phyloP scores from a whole-genome alignment of 2,329 filamentous ascomycete genomes.

The Stenocarpella maydis region DNA sequence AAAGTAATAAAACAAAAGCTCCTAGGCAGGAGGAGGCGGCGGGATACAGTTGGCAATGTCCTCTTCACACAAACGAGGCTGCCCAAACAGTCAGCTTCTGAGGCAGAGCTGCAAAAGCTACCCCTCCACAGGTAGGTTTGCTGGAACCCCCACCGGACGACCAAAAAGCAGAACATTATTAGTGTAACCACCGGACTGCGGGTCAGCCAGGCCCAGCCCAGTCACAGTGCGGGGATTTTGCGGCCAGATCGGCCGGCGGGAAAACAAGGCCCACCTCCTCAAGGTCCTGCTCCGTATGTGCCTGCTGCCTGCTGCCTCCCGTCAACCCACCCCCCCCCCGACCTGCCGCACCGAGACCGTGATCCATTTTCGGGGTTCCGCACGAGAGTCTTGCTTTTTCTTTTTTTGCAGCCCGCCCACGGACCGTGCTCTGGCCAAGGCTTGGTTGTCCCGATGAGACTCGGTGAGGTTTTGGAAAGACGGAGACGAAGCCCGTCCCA shows the following conservation, averaged over 20 bases:
- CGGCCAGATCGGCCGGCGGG: neutral
- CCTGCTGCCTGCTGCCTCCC: neutral
- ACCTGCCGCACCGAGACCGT: constrained; percentile 10
- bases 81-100: neutral
- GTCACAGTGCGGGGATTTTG: neutral
- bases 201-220: constrained; percentile 2
- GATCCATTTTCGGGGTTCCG: constrained; percentile 7
- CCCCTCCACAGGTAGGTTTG: too few relatives aligned
- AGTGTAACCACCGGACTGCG: constrained; percentile 1
- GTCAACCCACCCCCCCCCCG: neutral
- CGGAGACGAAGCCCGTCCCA: constrained; percentile 12
- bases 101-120: neutral
- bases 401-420: neutral
- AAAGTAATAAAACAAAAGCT: neutral
- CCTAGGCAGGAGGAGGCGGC: neutral
- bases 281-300: neutral
- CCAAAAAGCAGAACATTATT: neutral
- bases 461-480: constrained; percentile 11
- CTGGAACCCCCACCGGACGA: constrained; percentile 6
- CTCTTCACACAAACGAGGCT: neutral
- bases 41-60: too few relatives aligned
- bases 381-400: neutral
- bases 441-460: constrained; percentile 24
- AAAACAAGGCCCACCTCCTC: neutral
- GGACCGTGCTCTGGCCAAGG: constrained; percentile 7